Conservation (phyloP, 2,329 filamentous ascomycete species). For the Aureobasidium sp. region DNA sequence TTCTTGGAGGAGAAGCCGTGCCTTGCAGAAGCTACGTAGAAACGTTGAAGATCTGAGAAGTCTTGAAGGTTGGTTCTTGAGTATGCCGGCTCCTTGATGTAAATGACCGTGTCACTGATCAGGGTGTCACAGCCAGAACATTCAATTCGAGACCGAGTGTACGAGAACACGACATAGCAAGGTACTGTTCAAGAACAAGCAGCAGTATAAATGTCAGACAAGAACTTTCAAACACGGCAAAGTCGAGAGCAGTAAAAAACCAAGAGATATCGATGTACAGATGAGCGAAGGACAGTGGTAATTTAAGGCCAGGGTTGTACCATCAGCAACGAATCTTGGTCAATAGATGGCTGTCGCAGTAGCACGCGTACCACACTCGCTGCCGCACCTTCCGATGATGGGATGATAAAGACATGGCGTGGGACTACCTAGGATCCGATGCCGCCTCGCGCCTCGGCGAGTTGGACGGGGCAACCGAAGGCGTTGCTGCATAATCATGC, state of each 20-base stretch:
- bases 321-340: not conserved
- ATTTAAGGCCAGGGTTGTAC: not conserved
- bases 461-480: not conserved
- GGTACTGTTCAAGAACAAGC: not conserved
- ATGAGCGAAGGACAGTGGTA: too few species aligned
- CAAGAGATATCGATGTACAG: not conserved
- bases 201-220: too few species aligned
- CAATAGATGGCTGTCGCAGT: not conserved
- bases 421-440: not conserved
- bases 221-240: too few species aligned
- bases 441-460: slow-evolving; percentile 8
- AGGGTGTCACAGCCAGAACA: too few species aligned
- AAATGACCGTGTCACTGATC: too few species aligned
- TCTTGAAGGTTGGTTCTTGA: not conserved
- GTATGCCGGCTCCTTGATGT: not conserved
- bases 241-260: not conserved
- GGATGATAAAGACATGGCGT: not conserved
- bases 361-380: not conserved
- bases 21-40: not conserved
- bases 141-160: too few species aligned
- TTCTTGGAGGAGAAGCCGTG: not conserved
- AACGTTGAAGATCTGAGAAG: not conserved
- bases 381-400: not conserved
- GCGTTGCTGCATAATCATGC: slow-evolving; percentile 10
- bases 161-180: not conserved